These are phyloP conservation scores for Pseudogymnoascus sp. DNA, from an alignment of 2,329 filamentous ascomycete genomes.

Conservation along the genomic window DNA sequence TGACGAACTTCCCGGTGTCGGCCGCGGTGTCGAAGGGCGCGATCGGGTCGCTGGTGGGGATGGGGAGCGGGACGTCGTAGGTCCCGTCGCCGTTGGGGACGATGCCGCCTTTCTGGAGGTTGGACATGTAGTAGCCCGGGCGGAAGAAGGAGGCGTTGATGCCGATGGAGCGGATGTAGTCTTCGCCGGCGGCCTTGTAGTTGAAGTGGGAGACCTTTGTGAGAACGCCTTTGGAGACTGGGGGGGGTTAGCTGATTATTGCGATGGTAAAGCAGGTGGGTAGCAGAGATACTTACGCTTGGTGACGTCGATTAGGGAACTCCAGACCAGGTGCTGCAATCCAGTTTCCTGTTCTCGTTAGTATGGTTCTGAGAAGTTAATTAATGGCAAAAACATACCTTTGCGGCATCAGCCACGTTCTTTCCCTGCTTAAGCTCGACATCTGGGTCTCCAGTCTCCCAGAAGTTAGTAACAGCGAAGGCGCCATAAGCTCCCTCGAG, in stretches of 20 bases:
- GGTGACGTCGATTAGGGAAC: slow-evolving; percentile 36
- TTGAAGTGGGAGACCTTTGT: slow-evolving; percentile 34
- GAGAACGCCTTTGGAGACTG: slow-evolving; percentile 37
- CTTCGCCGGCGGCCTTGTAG: slow-evolving; percentile 35
- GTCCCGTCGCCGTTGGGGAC: slow-evolving; percentile 26
- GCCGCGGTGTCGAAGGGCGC: slow-evolving; percentile 29
- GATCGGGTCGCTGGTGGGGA: slow-evolving; percentile 26
- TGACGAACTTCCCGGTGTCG: slow-evolving; percentile 33
- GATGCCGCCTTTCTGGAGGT: slow-evolving; percentile 28
- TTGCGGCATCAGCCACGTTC: slow-evolving; percentile 40
- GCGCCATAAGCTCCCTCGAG: slow-evolving; percentile 29
- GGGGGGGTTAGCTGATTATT: slow-evolving; percentile 4
- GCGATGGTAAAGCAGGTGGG: background rate
- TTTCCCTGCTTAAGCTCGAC: slow-evolving; percentile 41
- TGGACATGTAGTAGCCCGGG: slow-evolving; percentile 47
- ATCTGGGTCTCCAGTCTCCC: slow-evolving; percentile 33
- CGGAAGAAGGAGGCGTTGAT: slow-evolving; percentile 43
- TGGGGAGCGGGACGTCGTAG: slow-evolving; percentile 21
- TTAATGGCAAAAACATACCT: slow-evolving; percentile 26
- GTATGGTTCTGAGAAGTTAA: background rate
- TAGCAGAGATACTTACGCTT: slow-evolving; percentile 29
- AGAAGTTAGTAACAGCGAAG: slow-evolving; percentile 29
- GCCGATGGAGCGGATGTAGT: slow-evolving; percentile 30
- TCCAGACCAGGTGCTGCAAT: slow-evolving; percentile 42
- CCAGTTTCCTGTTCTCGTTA: slow-evolving; percentile 30